phyloP scores from a whole-genome alignment of 176 grass and related monocot species.

The Pontederia crassipes region DNA sequence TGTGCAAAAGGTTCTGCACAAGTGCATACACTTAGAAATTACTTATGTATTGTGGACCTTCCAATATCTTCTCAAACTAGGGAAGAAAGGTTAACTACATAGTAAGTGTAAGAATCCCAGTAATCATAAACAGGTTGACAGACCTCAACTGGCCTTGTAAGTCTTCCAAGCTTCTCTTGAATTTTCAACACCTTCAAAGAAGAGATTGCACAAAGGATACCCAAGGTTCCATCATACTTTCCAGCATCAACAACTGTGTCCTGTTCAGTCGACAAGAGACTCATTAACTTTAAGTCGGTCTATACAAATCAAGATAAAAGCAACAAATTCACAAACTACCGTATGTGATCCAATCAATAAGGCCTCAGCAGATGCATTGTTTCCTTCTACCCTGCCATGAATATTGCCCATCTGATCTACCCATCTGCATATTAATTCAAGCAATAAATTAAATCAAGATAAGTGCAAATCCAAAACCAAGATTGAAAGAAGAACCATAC shows the following conservation, averaged over 20 bases:
- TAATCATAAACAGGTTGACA: not conserved
- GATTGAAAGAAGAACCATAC: slow-evolving; percentile 17
- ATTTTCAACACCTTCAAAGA: slow-evolving; percentile 71
- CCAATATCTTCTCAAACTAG: too few species aligned
- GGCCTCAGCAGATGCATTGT: slow-evolving; percentile 36
- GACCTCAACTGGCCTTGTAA: slow-evolving; percentile 59
- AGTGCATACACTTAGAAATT: too few species aligned
- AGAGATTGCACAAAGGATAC: slow-evolving; percentile 68
- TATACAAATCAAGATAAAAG: not conserved
- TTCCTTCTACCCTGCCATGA: slow-evolving; percentile 48
- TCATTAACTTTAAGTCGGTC: not conserved
- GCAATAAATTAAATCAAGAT: not conserved
- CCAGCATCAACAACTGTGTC: slow-evolving; percentile 88
- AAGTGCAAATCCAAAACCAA: not conserved
- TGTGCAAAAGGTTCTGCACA: too few species aligned
- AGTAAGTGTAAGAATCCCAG: not conserved
- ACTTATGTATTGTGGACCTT: too few species aligned
- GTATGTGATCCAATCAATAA: slow-evolving; percentile 84
- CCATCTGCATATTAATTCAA: slow-evolving; percentile 41
- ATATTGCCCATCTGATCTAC: slow-evolving; percentile 94
- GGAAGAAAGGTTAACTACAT: not conserved
- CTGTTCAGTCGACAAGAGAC: slow-evolving; percentile 31
- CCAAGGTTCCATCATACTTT: slow-evolving; percentile 74
- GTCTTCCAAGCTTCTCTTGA: slow-evolving; percentile 40
- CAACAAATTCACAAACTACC: slow-evolving; percentile 20